These are phyloP conservation scores for Escovopsis sp. DNA, from an alignment of 2,329 filamentous ascomycete genomes.

Conservation along the genomic window DNA sequence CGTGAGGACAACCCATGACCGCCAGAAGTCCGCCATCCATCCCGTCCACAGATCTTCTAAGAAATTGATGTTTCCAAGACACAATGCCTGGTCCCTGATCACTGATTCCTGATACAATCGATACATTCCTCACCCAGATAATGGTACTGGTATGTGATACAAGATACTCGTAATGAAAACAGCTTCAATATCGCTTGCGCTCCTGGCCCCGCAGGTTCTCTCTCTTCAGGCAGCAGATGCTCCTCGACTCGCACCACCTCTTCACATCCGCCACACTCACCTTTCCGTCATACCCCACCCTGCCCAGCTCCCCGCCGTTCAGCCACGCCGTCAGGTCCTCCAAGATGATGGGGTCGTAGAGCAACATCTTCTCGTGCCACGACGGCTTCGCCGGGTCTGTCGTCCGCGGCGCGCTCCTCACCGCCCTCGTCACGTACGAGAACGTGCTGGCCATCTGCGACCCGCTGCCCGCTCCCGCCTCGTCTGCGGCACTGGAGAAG, in stretches of 20 bases:
- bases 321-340: conserved; percentile 78
- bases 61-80: too few relatives aligned
- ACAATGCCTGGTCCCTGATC: too few relatives aligned
- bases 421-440: conserved; percentile 40
- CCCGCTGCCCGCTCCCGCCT: conserved; percentile 14
- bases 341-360: conserved; percentile 81
- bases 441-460: conserved; percentile 26
- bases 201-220: conserved; percentile 37
- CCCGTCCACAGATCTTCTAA: too few relatives aligned
- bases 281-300: conserved; percentile 50
- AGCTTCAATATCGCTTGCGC: conserved; percentile 29
- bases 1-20: too few relatives aligned
- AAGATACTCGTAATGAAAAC: too few relatives aligned
- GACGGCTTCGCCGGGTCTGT: conserved; percentile 39
- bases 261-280: conserved; percentile 54
- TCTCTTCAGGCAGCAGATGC: conserved; percentile 70
- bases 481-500: conserved; percentile 27
- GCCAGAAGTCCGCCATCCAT: too few relatives aligned
- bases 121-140: too few relatives aligned
- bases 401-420: conserved; percentile 35
- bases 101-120: too few relatives aligned
- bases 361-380: conserved; percentile 86
- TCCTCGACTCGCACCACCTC: conserved; percentile 78
- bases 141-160: too few relatives aligned
- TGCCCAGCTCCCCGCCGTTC: conserved; percentile 53